Evolutionary conservation across 345 rosid species (phyloP).

Genomic region (Populus tremula): DNA sequence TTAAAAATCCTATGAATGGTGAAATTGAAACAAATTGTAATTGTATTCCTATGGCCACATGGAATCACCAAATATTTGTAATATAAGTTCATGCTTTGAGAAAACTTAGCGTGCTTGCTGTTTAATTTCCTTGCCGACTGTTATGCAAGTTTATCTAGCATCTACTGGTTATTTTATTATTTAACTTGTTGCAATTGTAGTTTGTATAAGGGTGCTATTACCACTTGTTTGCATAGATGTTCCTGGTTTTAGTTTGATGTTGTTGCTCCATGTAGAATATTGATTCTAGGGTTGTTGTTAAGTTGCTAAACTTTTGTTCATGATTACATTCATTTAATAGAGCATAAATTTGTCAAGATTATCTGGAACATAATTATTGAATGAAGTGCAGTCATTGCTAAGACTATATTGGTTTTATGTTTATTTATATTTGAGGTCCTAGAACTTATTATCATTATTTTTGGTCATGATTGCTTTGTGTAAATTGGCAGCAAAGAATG

Average conservation of each 20-base stretch:
- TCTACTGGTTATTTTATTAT: neutral
- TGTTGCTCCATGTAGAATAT: neutral
- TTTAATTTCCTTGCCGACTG: neutral
- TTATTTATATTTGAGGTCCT: constrained; percentile 1
- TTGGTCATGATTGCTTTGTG: constrained; percentile 17
- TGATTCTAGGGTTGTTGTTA: neutral
- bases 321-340: neutral
- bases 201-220: neutral
- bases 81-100: neutral
- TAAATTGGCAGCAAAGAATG: constrained; percentile 57
- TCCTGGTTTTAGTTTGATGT: neutral
- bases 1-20: neutral
- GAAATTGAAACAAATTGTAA: neutral
- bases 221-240: neutral
- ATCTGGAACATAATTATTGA: neutral
- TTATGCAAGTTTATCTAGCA: neutral
- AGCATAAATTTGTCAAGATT: neutral
- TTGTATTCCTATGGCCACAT: neutral
- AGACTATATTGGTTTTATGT: constrained; percentile 1
- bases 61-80: neutral
- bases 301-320: neutral
- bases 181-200: neutral
- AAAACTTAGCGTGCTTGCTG: neutral
- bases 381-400: neutral
- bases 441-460: neutral